phyloP scores from a whole-genome alignment of 2,329 filamentous ascomycete genomes.

The Diplocarpon rosae region DNA sequence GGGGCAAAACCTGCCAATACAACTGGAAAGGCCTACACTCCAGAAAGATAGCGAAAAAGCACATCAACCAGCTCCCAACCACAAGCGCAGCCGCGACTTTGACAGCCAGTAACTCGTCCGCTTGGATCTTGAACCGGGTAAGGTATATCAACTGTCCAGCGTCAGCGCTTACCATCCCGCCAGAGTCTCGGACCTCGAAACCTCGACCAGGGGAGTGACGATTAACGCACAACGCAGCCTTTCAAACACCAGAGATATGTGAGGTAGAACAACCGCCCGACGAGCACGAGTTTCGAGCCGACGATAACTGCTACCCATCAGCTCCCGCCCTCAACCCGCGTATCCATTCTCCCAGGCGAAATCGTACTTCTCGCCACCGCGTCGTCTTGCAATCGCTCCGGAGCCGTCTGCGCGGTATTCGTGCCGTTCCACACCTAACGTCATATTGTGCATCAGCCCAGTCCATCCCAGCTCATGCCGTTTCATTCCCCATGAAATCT shows the following conservation, averaged over 20 bases:
- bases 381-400: slow-evolving; percentile 1
- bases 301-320: slow-evolving; percentile 9
- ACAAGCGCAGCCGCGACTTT: slow-evolving; percentile 7
- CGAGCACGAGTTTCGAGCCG: slow-evolving; percentile 13
- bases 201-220: background rate
- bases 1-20: slow-evolving; percentile 15
- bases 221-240: slow-evolving; percentile 16
- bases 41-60: slow-evolving; percentile 11
- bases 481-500: background rate
- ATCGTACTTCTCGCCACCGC: background rate
- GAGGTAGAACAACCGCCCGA: slow-evolving; percentile 13
- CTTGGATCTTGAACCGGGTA: slow-evolving; percentile 10
- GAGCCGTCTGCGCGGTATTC: slow-evolving; percentile 7
- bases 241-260: slow-evolving; percentile 21
- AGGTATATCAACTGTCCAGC: slow-evolving; percentile 15
- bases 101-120: slow-evolving; percentile 9
- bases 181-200: background rate
- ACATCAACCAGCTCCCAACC: slow-evolving; percentile 12
- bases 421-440: slow-evolving; percentile 12
- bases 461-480: background rate
- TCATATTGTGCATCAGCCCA: background rate
- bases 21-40: slow-evolving; percentile 13
- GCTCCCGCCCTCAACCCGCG: background rate
- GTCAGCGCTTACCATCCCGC: background rate
- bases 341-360: too few relatives aligned